Evolutionary conservation across 1,284 basidiomycete genomes (phyloP).

Genomic region (Abortiporus biennis): DNA sequence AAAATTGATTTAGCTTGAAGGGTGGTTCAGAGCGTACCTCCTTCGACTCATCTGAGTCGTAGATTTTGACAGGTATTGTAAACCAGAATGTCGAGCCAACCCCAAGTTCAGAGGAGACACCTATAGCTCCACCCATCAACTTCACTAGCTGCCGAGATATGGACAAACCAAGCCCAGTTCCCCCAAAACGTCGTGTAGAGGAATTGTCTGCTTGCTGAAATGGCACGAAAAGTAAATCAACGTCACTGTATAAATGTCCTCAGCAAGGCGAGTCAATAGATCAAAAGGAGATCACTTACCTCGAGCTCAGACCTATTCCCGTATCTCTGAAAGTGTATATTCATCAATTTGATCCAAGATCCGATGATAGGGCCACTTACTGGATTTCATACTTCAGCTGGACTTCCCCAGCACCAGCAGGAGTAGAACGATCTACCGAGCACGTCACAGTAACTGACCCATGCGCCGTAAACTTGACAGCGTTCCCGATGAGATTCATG

Average conservation of each 20-base stretch:
- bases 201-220: conserved; percentile 75
- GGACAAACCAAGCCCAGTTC: conserved; percentile 64
- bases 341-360: conserved; percentile 1
- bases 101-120: conserved; percentile 56
- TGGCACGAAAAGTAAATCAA: conserved; percentile 60
- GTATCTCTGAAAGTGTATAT: conserved; percentile 41
- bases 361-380: conserved; percentile 30
- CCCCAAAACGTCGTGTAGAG: conserved; percentile 64
- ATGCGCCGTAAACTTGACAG: conserved; percentile 62
- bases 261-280: background rate
- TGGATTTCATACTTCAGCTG: conserved; percentile 59
- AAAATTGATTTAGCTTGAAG: background rate
- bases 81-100: conserved; percentile 67
- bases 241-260: conserved; percentile 31
- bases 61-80: conserved; percentile 56
- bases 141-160: conserved; percentile 69
- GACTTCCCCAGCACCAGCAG: conserved; percentile 35
- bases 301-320: conserved; percentile 59
- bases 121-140: conserved; percentile 67
- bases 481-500: conserved; percentile 73
- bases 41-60: conserved; percentile 45
- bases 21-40: conserved; percentile 10
- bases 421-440: conserved; percentile 38
- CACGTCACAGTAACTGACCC: conserved; percentile 60
- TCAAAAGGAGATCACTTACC: conserved; percentile 12